Percentiles rank a stretch among this genome's conserved stretches.
Evolutionary conservation across 257 asterid genomes (phyloP).

Genomic region (Nicotiana attenuata): DNA sequence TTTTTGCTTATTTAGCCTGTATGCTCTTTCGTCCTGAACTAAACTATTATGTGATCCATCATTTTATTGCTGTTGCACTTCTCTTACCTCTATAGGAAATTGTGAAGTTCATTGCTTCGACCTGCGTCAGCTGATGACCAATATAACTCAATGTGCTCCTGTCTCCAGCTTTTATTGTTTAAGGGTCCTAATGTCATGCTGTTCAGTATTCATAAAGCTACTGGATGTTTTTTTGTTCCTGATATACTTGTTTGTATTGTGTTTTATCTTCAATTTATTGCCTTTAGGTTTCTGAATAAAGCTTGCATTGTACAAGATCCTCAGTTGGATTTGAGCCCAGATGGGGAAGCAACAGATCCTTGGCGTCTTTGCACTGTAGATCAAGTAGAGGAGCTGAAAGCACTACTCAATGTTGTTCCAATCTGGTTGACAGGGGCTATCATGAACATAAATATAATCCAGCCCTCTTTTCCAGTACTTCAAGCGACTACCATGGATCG

Average conservation of each 20-base stretch:
- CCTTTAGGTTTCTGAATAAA: slow-evolving; percentile 58
- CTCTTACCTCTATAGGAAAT: not conserved
- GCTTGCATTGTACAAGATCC: slow-evolving; percentile 57
- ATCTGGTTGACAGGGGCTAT: slow-evolving; percentile 67
- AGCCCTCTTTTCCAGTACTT: slow-evolving; percentile 47
- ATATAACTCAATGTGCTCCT: not conserved
- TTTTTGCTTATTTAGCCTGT: not conserved
- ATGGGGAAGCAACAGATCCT: slow-evolving; percentile 37
- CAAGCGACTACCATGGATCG: slow-evolving; percentile 67
- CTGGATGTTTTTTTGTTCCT: not conserved
- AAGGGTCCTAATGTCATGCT: not conserved
- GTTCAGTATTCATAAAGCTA: not conserved
- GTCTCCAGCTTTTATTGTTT: not conserved
- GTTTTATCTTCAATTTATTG: not conserved
- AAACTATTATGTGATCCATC: not conserved
- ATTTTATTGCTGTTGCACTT: not conserved
- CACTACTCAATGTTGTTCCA: slow-evolving; percentile 49
- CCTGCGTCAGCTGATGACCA: not conserved
- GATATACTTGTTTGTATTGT: not conserved
- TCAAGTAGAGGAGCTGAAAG: slow-evolving; percentile 74
- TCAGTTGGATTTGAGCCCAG: slow-evolving; percentile 26
- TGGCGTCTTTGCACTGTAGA: slow-evolving; percentile 65
- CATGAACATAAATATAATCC: slow-evolving; percentile 39
- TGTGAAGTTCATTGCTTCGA: not conserved
- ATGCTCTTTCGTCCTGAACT: not conserved